Percentiles rank a stretch among this genome's conserved stretches.
Conservation (phyloP, 805 yeast genomes). For the Blastobotrys chiropterorum region DNA sequence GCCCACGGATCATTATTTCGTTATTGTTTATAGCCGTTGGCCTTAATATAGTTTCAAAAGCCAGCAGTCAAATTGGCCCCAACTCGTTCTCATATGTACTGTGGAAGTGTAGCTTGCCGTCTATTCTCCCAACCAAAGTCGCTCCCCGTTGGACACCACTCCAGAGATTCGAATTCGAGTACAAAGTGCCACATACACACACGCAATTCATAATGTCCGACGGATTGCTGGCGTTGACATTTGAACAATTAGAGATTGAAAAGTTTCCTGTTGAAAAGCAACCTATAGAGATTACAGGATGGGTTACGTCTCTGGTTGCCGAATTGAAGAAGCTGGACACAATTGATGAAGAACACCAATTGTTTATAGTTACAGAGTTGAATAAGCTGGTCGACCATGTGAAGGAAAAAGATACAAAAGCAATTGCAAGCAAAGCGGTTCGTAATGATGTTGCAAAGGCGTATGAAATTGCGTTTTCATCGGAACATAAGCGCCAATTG, state of each 20-base stretch:
- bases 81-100: too few relatives aligned
- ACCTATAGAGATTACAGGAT: background rate
- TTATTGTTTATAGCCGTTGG: too few relatives aligned
- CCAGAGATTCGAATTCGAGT: too few relatives aligned
- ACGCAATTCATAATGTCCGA: background rate
- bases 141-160: background rate
- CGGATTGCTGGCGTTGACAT: background rate
- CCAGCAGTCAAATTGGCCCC: too few relatives aligned
- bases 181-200: too few relatives aligned
- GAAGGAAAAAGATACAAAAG: constrained; percentile 9
- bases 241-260: background rate
- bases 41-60: too few relatives aligned
- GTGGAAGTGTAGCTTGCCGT: too few relatives aligned
- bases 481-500: constrained; percentile 12
- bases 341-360: constrained; percentile 13
- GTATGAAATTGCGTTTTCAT: constrained; percentile 11
- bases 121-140: background rate
- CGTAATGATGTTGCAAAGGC: constrained; percentile 12
- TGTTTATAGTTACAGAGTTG: constrained; percentile 11
- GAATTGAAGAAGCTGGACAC: background rate
- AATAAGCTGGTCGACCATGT: constrained; percentile 11
- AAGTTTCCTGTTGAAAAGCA: constrained; percentile 1
- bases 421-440: constrained; percentile 11
- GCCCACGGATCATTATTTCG: too few relatives aligned
- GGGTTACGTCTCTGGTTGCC: background rate